Conservation (phyloP, 2,329 filamentous ascomycete genomes). For the Cercospora sesami region DNA sequence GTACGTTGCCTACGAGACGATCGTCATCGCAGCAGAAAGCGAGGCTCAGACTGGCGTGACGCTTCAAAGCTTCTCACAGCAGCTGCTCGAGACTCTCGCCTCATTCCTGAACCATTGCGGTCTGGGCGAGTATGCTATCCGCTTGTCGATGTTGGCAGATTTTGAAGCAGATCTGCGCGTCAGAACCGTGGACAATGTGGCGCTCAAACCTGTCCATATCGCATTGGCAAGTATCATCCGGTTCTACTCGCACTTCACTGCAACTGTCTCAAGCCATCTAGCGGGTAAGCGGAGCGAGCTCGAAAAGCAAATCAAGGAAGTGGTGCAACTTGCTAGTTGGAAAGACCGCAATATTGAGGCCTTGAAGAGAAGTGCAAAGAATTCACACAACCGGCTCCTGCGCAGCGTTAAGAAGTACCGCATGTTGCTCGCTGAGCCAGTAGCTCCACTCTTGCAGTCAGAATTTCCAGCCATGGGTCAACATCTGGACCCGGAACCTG, state of each 20-base stretch:
- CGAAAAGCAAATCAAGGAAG: constrained; percentile 91
- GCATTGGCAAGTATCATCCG: constrained; percentile 74
- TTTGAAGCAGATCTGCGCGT: constrained; percentile 65
- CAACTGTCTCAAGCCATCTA: constrained; percentile 64
- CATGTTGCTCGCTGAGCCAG: constrained; percentile 71
- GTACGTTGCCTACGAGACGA: constrained; percentile 91
- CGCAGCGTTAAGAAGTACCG: constrained; percentile 89
- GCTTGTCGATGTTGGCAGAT: constrained; percentile 66
- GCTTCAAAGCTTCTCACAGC: constrained; percentile 63
- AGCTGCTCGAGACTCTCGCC: constrained; percentile 73
- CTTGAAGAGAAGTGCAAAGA: constrained; percentile 81
- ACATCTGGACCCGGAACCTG: neutral
- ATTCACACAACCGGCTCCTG: constrained; percentile 89
- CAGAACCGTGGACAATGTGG: constrained; percentile 55
- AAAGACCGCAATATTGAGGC: constrained; percentile 95
- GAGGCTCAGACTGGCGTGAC: constrained; percentile 38
- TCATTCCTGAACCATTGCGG: constrained; percentile 77
- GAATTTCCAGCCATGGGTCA: constrained; percentile 25
- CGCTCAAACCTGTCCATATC: constrained; percentile 52
- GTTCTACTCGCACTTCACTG: constrained; percentile 72
- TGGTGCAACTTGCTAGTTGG: constrained; percentile 94
- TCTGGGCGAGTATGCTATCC: constrained; percentile 72
- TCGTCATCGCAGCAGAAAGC: constrained; percentile 61
- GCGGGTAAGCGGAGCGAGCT: constrained; percentile 67
- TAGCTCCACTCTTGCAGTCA: constrained; percentile 57